Conservation (phyloP, 495 filamentous ascomycete genomes). For the Lentithecium fluviatile region DNA sequence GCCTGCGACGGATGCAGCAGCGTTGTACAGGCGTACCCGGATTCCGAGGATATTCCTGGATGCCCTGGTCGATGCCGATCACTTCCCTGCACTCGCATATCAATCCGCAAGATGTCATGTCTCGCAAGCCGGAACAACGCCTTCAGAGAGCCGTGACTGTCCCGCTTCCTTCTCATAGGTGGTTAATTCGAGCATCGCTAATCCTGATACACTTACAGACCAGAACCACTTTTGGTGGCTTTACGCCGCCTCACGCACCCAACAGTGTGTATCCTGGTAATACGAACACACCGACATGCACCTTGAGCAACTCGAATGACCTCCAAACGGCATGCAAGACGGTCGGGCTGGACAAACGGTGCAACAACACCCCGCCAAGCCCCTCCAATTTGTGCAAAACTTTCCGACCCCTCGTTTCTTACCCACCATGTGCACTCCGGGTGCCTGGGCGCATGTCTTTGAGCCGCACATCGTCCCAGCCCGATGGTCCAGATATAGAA, state of each 20-base stretch:
- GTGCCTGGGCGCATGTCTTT: not conserved
- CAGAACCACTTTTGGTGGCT: conserved; percentile 1
- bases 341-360: conserved; percentile 5
- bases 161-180: not conserved
- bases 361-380: conserved; percentile 5
- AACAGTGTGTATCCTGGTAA: not conserved
- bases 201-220: not conserved
- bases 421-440: not conserved
- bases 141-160: not conserved
- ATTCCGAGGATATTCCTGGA: too few relatives aligned
- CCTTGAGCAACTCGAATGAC: not conserved
- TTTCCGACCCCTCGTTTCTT: conserved; percentile 19
- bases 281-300: not conserved
- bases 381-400: conserved; percentile 14
- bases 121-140: not conserved
- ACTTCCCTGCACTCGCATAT: too few relatives aligned
- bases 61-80: too few relatives aligned
- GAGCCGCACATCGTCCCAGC: conserved; percentile 26
- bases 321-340: not conserved
- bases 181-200: not conserved
- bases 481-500: conserved; percentile 17
- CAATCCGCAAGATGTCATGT: too few relatives aligned
- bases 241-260: not conserved
- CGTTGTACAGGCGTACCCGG: too few relatives aligned
- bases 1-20: too few relatives aligned